Base-by-base conservation (phyloP, 768 basidiomycete genomes). In the Tylopilus sp. region DNA sequence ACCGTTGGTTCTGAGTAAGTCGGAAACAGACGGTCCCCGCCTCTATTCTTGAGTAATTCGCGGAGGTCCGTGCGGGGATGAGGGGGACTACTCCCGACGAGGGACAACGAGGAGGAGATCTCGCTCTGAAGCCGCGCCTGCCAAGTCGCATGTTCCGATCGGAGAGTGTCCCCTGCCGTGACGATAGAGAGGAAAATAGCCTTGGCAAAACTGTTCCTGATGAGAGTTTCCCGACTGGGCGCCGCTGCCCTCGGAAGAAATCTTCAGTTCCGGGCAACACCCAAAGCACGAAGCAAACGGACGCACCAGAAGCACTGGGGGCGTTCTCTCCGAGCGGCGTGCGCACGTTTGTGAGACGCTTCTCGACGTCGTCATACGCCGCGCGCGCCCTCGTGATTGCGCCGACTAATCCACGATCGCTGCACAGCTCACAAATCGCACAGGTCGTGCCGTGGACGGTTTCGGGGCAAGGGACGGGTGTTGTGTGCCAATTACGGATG, bases 91-190 rank as follows among this genome's bases (percentile, higher is more conserved):
- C 6, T 42, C 20, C 35, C 48, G 6, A 18, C 20, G 12, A 40
- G 23, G 21, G 5, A 17, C 22, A 40, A 10, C 31, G 25, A 11
- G 1, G 15, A n/a, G 6, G 21, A 18, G 38, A 62, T 20, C 17
- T 53, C 47, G 10, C 5, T 47, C 1, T 44, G 53, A 41, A 62
- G 57, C 31, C 53, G 60, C 13, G 28, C 40, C 31, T 47, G 44
- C 60, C 60, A 62, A 1, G 23, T 17, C 20, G 35, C 44, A 21
- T 62, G 57, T 6, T 53, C 53, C 8, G 38, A 43, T 22, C 52
- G 60, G 18, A 62, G 60, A 18, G 36, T 12, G 8, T 62, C 54
- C 6, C 60, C 60, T n/a, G 22, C 36, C 38, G 50, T 30, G 17
- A 50, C 38, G 38, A 56, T 31, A 25, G 44, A 38, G 38, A 53